Percentiles rank a stretch among this genome's conserved stretches.
Evolutionary conservation across 2,329 filamentous ascomycete species (phyloP).

Genomic region (Xenoacremonium recifei): DNA sequence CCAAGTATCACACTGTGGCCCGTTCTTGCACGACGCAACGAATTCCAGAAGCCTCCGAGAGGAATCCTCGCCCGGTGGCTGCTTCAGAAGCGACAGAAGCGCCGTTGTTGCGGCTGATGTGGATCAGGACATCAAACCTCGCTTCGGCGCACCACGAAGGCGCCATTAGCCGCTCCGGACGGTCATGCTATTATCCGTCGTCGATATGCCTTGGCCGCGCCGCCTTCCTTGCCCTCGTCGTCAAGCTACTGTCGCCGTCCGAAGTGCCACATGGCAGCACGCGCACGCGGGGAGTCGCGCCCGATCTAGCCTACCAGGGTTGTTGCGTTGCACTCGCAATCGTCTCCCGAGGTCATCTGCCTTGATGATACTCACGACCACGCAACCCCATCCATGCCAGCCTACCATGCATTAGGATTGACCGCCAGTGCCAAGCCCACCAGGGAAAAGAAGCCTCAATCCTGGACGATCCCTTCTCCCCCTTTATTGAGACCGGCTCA

Average conservation of each 20-base stretch:
- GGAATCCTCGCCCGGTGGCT: neutral
- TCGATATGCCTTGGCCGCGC: neutral
- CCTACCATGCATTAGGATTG: neutral
- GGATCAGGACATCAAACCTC: constrained; percentile 10
- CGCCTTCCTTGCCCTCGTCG: neutral
- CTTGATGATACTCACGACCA: neutral
- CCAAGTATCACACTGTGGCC: neutral
- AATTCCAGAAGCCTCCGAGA: constrained; percentile 10
- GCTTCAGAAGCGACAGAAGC: constrained; percentile 10
- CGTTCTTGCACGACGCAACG: too few species aligned
- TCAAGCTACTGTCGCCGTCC: too few species aligned
- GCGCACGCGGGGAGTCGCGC: constrained; percentile 7
- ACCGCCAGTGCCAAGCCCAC: neutral
- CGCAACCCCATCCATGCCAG: constrained; percentile 1
- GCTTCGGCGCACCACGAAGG: constrained; percentile 15
- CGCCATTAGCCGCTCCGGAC: constrained; percentile 16
- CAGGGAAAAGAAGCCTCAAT: neutral
- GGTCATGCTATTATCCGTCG: too few species aligned
- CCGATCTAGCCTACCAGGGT: constrained; percentile 4
- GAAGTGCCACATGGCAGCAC: too few species aligned
- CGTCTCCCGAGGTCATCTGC: neutral
- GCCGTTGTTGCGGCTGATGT: constrained; percentile 16
- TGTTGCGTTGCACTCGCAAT: neutral
- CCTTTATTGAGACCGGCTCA: neutral
- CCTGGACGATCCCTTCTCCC: neutral